Base-by-base conservation (phyloP, 2,329 filamentous ascomycete species). In the Metarhizium robertsii region DNA sequence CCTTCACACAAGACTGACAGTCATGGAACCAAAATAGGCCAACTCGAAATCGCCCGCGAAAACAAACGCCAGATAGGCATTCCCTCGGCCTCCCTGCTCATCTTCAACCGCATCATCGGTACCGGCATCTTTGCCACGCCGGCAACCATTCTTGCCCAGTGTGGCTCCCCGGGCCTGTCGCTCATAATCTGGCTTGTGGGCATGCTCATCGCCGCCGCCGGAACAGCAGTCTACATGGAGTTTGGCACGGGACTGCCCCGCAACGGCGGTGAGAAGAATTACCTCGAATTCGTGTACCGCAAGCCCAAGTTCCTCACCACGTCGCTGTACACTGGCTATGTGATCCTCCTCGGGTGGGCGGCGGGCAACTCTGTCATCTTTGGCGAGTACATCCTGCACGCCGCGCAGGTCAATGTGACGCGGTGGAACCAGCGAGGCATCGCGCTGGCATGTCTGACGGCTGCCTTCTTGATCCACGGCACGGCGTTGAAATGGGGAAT, bases 311-410 rank as follows among this genome's bases (percentile, higher is more conserved):
- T 85, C 64, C 74, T 87, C 8, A 76, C 75, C 49, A 86, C 83
- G 7, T 78, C 76, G 14, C 70, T 86, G 55, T 86, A 85, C 67
- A 73, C 77, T 4, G 77, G 79, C 34, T 86, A 86, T 58, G 79
- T 85, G 13, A 64, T 87, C 30, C 74, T 87, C 1, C 76, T 87
- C 18, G 82, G 80, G 13, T 87, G 83, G 82, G 82, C 83, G 0
- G 80, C 80, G 6, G 80, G 80, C 14, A 88, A 88, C 67, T 85
- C 80, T 1, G 81, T 88, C 59, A 78, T 87, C 43, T 87, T 88
- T 60, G 84, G 84, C 57, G 83, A 87, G 65, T 88, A 88, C 67
- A 82, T 88, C 55, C 75, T 88, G 2, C 77, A 85, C 63, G 85
- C 85, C 8, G 80, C 84, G 11, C 71, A 81, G 13, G 75, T 82